These are phyloP conservation scores for Cryptosporidium andersoni DNA, from an alignment of 169 alveolate species.

Conservation along the genomic window DNA sequence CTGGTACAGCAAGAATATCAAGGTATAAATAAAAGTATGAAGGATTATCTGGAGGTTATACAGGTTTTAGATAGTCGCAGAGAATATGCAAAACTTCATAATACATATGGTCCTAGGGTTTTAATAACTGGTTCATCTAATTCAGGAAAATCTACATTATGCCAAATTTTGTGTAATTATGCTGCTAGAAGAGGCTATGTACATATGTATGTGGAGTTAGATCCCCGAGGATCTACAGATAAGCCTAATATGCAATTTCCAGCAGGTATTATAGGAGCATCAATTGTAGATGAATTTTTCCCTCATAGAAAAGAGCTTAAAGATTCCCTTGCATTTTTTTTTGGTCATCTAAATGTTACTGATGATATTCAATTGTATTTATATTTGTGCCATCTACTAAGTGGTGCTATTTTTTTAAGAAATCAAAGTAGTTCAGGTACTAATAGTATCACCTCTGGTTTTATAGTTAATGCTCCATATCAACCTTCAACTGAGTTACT, in stretches of 20 bases:
- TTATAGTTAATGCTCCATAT: conserved; percentile 87
- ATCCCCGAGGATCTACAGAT: conserved; percentile 83
- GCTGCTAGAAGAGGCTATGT: conserved; percentile 85
- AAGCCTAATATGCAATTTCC: conserved; percentile 78
- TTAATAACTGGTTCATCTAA: conserved; percentile 86
- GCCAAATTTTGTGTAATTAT: conserved; percentile 81
- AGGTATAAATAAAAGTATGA: conserved; percentile 83
- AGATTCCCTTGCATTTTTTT: conserved; percentile 81
- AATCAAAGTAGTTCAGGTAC: conserved; percentile 40
- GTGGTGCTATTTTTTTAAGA: conserved; percentile 49
- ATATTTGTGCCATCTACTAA: conserved; percentile 43
- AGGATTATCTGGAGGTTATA: conserved; percentile 81
- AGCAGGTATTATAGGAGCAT: conserved; percentile 80
- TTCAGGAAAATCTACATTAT: conserved; percentile 87
- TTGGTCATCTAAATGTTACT: conserved; percentile 81
- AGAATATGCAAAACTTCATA: conserved; percentile 80
- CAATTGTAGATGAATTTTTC: conserved; percentile 65
- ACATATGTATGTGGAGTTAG: conserved; percentile 86
- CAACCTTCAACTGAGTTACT: conserved; percentile 80
- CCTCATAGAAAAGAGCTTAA: conserved; percentile 69
- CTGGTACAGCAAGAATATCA: conserved; percentile 86
- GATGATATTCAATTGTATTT: conserved; percentile 79
- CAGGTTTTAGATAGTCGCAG: conserved; percentile 82
- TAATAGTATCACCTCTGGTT: conserved; percentile 75
- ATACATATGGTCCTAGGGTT: conserved; percentile 84